Evolutionary conservation across 805 yeast genomes (phyloP).

Genomic region (Lachancea nothofagi): DNA sequence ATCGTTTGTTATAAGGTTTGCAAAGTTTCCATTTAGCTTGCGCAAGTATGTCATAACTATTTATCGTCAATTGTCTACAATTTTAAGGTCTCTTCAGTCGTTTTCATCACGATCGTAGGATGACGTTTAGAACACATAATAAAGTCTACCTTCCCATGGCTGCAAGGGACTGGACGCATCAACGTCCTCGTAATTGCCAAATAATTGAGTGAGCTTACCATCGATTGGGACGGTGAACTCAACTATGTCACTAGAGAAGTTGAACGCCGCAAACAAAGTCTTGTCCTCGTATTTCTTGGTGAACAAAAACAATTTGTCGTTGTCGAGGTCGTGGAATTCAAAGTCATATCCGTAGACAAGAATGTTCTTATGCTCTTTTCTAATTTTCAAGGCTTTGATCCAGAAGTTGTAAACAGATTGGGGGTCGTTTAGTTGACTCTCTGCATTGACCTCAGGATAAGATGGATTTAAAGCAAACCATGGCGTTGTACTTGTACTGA

Average conservation of each 20-base stretch:
- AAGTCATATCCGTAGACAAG: slow-evolving; percentile 42
- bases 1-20: too few species aligned
- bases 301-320: slow-evolving; percentile 39
- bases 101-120: too few species aligned
- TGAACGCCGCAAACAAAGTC: slow-evolving; percentile 38
- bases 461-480: slow-evolving; percentile 51
- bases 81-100: too few species aligned
- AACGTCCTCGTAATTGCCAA: slow-evolving; percentile 28
- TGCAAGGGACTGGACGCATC: slow-evolving; percentile 26
- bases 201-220: slow-evolving; percentile 30
- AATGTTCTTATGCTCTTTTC: slow-evolving; percentile 42
- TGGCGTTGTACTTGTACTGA: slow-evolving; percentile 40
- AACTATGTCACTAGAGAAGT: slow-evolving; percentile 36
- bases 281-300: slow-evolving; percentile 34
- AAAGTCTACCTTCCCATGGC: slow-evolving; percentile 43
- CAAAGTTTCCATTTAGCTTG: too few species aligned
- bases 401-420: slow-evolving; percentile 43
- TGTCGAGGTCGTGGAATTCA: slow-evolving; percentile 40
- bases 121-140: slow-evolving; percentile 18
- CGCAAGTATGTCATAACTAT: too few species aligned
- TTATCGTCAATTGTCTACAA: too few species aligned
- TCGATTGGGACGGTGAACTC: slow-evolving; percentile 30
- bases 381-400: slow-evolving; percentile 37
- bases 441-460: slow-evolving; percentile 43
- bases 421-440: slow-evolving; percentile 41